These are phyloP conservation scores for Prunus fruticosa DNA, from an alignment of 306 rosid species.

Conservation along the genomic window DNA sequence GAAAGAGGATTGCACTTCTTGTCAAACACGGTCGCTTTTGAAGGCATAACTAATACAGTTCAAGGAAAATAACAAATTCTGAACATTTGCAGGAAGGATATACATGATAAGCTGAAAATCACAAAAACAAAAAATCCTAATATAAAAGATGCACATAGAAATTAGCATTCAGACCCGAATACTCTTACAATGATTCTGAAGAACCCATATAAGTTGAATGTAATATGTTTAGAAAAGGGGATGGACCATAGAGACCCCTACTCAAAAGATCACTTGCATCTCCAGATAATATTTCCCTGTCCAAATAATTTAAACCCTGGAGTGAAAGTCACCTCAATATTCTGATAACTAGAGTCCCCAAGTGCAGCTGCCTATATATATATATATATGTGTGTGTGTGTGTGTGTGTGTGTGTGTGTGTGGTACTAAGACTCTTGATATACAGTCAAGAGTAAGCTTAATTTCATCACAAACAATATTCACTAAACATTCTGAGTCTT, in stretches of 20 bases:
- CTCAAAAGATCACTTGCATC: background rate
- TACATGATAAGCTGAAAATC: constrained; percentile 8
- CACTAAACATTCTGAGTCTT: background rate
- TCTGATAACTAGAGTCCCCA: background rate
- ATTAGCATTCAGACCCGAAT: background rate
- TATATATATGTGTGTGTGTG: no score
- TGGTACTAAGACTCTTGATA: background rate
- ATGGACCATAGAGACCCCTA: background rate
- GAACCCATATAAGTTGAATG: background rate
- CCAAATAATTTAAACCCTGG: background rate
- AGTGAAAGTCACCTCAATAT: background rate
- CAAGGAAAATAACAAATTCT: constrained; percentile 47
- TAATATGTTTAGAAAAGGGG: background rate
- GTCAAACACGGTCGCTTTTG: constrained; percentile 86
- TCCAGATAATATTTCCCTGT: background rate
- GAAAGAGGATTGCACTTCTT: constrained; percentile 90
- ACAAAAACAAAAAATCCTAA: background rate
- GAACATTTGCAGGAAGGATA: constrained; percentile 12
- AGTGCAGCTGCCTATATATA: background rate
- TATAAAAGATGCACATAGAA: background rate
- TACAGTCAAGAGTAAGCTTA: background rate
- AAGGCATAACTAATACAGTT: constrained; percentile 78
- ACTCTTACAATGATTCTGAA: background rate
- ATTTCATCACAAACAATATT: background rate
- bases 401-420: no score